Percentiles rank a stretch among this genome's conserved stretches.
Evolutionary conservation across 2,329 filamentous ascomycete genomes (phyloP).

Genomic region (Neofusicoccum laricinum): DNA sequence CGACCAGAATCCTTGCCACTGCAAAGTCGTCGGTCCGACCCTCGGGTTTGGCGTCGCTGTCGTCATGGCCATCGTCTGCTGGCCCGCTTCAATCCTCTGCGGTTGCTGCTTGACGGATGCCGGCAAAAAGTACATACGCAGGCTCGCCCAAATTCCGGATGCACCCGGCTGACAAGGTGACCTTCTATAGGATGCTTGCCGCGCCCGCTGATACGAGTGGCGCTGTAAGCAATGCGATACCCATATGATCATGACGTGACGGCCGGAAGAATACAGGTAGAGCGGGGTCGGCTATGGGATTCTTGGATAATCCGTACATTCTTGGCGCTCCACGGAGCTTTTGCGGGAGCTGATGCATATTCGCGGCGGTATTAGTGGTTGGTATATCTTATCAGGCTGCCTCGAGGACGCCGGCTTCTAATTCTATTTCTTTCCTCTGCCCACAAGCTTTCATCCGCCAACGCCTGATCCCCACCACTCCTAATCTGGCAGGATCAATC

Average conservation of each 20-base stretch:
- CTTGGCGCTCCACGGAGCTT: background rate
- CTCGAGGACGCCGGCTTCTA: background rate
- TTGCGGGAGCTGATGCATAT: background rate
- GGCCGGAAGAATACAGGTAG: conserved; percentile 7
- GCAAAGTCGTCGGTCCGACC: conserved; percentile 56
- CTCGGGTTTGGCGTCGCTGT: conserved; percentile 51
- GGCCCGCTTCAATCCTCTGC: conserved; percentile 55
- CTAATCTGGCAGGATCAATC: background rate
- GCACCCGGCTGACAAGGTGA: background rate
- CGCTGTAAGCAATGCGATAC: conserved; percentile 50
- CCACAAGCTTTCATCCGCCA: background rate
- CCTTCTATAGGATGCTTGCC: conserved; percentile 46
- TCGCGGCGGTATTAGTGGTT: background rate
- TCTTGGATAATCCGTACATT: background rate
- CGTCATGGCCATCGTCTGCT: conserved; percentile 52
- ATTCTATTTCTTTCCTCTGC: background rate
- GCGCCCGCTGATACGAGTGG: conserved; percentile 53
- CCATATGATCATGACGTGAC: conserved; percentile 32
- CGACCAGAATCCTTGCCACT: conserved; percentile 56
- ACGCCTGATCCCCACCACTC: background rate
- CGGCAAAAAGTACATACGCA: conserved; percentile 54
- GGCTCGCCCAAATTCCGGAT: conserved; percentile 20
- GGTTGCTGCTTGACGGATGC: conserved; percentile 55
- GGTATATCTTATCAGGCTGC: conserved; percentile 12
- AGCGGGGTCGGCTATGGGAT: conserved; percentile 6